These are phyloP conservation scores for Yamadazyma diddensiae DNA, from an alignment of 1,139 yeast genomes.

Conservation along the genomic window DNA sequence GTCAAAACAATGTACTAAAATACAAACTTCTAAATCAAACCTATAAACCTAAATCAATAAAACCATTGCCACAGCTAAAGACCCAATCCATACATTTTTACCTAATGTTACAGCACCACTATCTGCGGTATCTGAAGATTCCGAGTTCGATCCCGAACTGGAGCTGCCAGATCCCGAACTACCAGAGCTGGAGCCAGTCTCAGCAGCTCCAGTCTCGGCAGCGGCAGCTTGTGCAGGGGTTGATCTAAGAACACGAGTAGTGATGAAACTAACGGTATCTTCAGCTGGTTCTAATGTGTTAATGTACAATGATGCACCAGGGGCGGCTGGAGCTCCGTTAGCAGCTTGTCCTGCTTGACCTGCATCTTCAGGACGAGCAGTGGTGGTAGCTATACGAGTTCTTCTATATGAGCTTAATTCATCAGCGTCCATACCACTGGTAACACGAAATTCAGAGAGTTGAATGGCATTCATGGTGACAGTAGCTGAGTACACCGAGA, in stretches of 20 bases:
- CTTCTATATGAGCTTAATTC: constrained; percentile 10
- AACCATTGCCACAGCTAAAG: neutral
- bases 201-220: constrained; percentile 4
- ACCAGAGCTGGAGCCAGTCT: constrained; percentile 4
- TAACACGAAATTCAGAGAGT: constrained; percentile 10
- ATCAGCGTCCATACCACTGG: constrained; percentile 13
- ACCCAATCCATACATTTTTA: neutral
- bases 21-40: too few species aligned
- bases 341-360: constrained; percentile 7
- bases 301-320: constrained; percentile 4
- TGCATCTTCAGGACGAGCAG: constrained; percentile 9
- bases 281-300: constrained; percentile 13
- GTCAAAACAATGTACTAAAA: neutral
- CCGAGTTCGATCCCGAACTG: too few species aligned
- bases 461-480: constrained; percentile 14
- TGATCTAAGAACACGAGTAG: constrained; percentile 17
- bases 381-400: constrained; percentile 13
- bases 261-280: constrained; percentile 18
- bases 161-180: neutral
- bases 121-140: neutral
- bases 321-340: constrained; percentile 5
- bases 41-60: neutral
- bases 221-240: constrained; percentile 2
- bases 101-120: neutral
- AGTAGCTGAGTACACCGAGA: constrained; percentile 9